phyloP scores from a whole-genome alignment of 495 filamentous ascomycete species.

The Aspergillus leporis region DNA sequence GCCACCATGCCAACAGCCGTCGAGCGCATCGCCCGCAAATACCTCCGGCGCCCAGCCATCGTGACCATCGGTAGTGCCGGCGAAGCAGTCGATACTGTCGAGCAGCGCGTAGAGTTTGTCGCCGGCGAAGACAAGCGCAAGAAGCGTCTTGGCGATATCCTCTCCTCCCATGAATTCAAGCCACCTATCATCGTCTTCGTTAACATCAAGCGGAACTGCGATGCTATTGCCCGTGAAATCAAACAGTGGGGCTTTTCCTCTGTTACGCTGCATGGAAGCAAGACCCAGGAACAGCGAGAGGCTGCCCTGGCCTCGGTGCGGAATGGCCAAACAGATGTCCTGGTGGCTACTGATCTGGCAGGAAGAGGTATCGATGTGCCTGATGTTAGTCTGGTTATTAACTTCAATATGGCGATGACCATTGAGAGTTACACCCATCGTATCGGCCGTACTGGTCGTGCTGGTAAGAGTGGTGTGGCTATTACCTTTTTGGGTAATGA shows the following conservation, averaged over 20 bases:
- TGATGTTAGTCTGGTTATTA: slow-evolving; percentile 90
- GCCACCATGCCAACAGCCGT: slow-evolving; percentile 95
- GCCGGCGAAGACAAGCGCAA: slow-evolving; percentile 94
- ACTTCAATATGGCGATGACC: slow-evolving; percentile 96
- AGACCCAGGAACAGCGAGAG: slow-evolving; percentile 97
- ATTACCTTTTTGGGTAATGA: slow-evolving; percentile 96
- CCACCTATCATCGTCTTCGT: slow-evolving; percentile 99
- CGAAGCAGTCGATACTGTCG: slow-evolving; percentile 98
- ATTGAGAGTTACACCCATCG: slow-evolving; percentile 98
- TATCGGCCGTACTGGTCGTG: slow-evolving; percentile 96
- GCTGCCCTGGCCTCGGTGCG: slow-evolving; percentile 87
- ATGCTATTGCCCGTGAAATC: slow-evolving; percentile 93
- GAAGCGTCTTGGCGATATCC: slow-evolving; percentile 91
- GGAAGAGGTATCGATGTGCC: slow-evolving; percentile 98
- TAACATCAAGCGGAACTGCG: slow-evolving; percentile 99
- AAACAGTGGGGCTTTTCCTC: slow-evolving; percentile 90
- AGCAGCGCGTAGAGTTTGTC: slow-evolving; percentile 94
- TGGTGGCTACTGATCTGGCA: slow-evolving; percentile 97
- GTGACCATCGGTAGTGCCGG: slow-evolving; percentile 94
- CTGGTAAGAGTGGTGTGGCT: slow-evolving; percentile 94
- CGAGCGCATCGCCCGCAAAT: slow-evolving; percentile 94
- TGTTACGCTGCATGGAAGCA: slow-evolving; percentile 91
- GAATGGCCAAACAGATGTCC: slow-evolving; percentile 73
- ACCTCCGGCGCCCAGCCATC: slow-evolving; percentile 89
- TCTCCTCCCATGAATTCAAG: slow-evolving; percentile 79